These are phyloP conservation scores for Bjerkandera adusta DNA, from an alignment of 1,284 basidiomycete genomes.

Conservation along the genomic window DNA sequence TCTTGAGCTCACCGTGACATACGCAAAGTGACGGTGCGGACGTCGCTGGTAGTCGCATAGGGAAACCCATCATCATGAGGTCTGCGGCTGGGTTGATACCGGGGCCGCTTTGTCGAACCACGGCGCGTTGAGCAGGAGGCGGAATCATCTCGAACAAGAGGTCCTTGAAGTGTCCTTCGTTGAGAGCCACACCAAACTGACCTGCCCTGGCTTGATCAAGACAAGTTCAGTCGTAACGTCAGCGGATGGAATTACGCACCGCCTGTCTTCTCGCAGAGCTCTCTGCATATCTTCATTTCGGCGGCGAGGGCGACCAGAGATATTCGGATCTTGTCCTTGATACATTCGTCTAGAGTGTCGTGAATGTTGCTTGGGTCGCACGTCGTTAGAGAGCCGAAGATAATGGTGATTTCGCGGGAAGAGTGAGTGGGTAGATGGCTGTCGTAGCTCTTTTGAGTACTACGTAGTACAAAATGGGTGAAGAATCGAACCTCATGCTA, in stretches of 20 bases:
- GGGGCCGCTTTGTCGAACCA: constrained; percentile 49
- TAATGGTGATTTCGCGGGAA: constrained; percentile 90
- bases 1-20: constrained; percentile 89
- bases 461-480: constrained; percentile 3
- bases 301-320: constrained; percentile 92
- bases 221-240: neutral
- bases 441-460: constrained; percentile 4
- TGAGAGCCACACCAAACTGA: constrained; percentile 92
- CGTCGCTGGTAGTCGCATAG: constrained; percentile 82
- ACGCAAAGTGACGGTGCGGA: constrained; percentile 86
- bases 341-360: constrained; percentile 82
- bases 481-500: constrained; percentile 72
- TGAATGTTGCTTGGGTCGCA: constrained; percentile 98
- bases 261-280: constrained; percentile 86
- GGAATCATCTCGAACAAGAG: constrained; percentile 95
- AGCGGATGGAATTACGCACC: constrained; percentile 45
- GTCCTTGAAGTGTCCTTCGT: constrained; percentile 96
- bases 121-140: constrained; percentile 81
- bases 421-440: constrained; percentile 96
- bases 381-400: constrained; percentile 94
- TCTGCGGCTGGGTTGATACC: constrained; percentile 66
- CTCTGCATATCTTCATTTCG: constrained; percentile 96
- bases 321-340: constrained; percentile 83
- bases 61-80: constrained; percentile 99
- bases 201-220: constrained; percentile 44